Base-by-base conservation (phyloP, 306 rosid genomes). In the Quercus variabilis region DNA sequence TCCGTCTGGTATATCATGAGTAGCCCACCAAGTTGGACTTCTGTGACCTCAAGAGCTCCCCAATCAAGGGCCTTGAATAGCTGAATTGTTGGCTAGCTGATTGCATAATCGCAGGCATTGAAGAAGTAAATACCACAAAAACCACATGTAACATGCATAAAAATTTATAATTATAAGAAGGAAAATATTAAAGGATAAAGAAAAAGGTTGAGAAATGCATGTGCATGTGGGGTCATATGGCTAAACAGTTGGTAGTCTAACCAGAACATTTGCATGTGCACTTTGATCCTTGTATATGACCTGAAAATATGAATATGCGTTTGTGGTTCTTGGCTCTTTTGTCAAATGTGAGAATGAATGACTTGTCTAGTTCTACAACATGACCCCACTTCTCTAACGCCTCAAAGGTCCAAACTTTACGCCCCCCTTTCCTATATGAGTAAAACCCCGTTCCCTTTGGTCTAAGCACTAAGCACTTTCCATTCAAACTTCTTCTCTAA, bases 221-320 rank as follows among this genome's bases (percentile, higher is more conserved):
- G 98, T 92, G 98, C 82, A 81, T 43, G 92, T 92, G 92, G 98
- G 97, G 78, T 78, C 96, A 80, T 76, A 70, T 69, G 88, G 88
- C 82, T 86, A 55, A 79, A 89, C 92, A 88, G 96, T 92, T 86
- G 95, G 96, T 85, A 80, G 88, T 83, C 93, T 79, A 85, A 83
- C 89, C 71, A 76, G 80, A 91, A 93, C 98, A 91, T 78, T 69
- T 87, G 85, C 98, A 93, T 93, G 98, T 93, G 98, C 92, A 21
- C 76, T 81, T 83, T 70, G 85, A 82, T 85, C 70, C 89, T 56
- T 78, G 76, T 68, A 76, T 41, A 76, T 79, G 79, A 82, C 83
- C 86, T 74, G 77, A 80, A 81, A 74, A 77, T 83, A 51, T 81
- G 85, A 82, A 82, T 80, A 72, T 43, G 78, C 84, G 70, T 86